phyloP scores from a whole-genome alignment of 139 green algal species.

The Gonium pectorale region DNA sequence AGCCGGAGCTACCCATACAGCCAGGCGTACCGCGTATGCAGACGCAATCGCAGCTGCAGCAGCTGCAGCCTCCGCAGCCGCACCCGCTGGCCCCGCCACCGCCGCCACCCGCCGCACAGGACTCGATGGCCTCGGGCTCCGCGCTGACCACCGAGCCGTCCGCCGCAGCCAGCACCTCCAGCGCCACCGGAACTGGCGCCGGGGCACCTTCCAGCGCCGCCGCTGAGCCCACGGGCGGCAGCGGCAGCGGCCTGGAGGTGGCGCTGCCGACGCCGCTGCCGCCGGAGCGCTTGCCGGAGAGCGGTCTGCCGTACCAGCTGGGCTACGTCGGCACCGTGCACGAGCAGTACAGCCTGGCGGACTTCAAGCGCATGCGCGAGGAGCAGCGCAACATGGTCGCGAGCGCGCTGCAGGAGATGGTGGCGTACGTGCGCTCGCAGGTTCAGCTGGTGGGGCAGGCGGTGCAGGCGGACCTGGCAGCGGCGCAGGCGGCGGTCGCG shows the following conservation, averaged over 20 bases:
- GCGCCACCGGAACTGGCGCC: no score
- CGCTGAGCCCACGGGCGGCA: not conserved
- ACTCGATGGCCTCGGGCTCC: no score
- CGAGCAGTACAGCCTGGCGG: constrained; percentile 32
- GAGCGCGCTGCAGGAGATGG: constrained; percentile 39
- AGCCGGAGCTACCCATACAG: constrained; percentile 40
- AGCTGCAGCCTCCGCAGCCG: no score
- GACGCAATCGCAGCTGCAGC: no score
- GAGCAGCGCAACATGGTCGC: constrained; percentile 31
- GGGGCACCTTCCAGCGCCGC: no score
- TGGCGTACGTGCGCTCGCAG: constrained; percentile 38
- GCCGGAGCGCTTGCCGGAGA: constrained; percentile 39
- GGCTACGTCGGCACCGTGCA: constrained; percentile 29
- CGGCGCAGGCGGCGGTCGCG: constrained; percentile 49
- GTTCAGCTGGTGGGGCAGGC: constrained; percentile 48
- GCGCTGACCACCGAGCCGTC: no score
- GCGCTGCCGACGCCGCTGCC: constrained; percentile 24
- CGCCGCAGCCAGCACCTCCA: no score
- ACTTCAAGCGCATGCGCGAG: constrained; percentile 48
- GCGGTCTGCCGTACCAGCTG: constrained; percentile 52
- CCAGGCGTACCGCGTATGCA: no score
- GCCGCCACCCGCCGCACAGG: no score
- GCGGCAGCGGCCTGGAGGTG: not conserved
- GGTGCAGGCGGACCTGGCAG: constrained; percentile 29
- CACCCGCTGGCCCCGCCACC: no score